These are phyloP conservation scores for Phytophthora pinifolia DNA, from an alignment of 352 stramenopile genomes.

Conservation along the genomic window DNA sequence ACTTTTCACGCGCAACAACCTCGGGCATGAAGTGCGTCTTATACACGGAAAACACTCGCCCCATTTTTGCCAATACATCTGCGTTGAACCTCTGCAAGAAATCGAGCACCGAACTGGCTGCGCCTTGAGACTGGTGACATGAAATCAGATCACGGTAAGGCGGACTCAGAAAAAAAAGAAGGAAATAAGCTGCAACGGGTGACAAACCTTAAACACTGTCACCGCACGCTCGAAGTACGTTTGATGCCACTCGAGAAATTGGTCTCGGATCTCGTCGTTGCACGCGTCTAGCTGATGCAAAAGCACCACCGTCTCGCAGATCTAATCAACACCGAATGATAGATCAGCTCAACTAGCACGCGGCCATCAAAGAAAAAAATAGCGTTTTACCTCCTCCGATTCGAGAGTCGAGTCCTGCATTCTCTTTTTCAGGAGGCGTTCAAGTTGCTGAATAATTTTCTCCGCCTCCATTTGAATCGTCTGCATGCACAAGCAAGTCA, in stretches of 20 bases:
- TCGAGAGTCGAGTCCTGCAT: constrained; percentile 46
- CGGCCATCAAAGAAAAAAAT: too few species aligned
- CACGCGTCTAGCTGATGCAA: constrained; percentile 68
- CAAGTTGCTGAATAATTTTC: constrained; percentile 81
- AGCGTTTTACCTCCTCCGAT: constrained; percentile 46
- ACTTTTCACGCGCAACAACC: constrained; percentile 40
- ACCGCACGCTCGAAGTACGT: constrained; percentile 62
- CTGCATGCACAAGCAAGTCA: constrained; percentile 23
- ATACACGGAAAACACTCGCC: constrained; percentile 63
- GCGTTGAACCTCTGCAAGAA: constrained; percentile 61
- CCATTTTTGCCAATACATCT: constrained; percentile 52
- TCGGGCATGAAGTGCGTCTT: constrained; percentile 66
- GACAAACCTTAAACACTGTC: constrained; percentile 46
- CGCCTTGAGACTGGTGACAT: constrained; percentile 22
- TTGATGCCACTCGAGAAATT: constrained; percentile 86
- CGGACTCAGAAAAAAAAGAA: not conserved
- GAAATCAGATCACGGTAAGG: not conserved
- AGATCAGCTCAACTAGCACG: not conserved
- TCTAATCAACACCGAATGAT: constrained; percentile 22
- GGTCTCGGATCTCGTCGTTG: constrained; percentile 75
- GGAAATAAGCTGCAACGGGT: not conserved
- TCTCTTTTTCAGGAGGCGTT: constrained; percentile 56
- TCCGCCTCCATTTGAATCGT: constrained; percentile 87
- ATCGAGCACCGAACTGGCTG: constrained; percentile 48
- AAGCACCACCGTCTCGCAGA: constrained; percentile 65